These are phyloP conservation scores for Magnaporthiopsis rhizophila DNA, from an alignment of 2,329 filamentous ascomycete species.

Conservation along the genomic window DNA sequence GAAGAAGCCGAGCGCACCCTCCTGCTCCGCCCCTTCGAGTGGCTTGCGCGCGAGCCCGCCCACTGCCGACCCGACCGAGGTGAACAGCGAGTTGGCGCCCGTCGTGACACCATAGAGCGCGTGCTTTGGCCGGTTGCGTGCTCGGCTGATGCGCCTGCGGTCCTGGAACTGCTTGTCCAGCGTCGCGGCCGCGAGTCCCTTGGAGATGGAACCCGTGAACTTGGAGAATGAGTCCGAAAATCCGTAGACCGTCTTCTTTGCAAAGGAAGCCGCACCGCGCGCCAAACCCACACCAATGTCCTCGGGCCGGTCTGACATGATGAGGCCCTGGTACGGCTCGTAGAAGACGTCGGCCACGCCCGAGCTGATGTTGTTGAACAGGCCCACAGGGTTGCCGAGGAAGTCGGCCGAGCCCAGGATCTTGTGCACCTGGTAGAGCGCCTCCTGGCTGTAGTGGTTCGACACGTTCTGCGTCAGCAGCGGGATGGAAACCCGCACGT, in stretches of 20 bases:
- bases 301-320: slow-evolving; percentile 91
- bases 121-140: slow-evolving; percentile 92
- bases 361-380: slow-evolving; percentile 98
- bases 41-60: slow-evolving; percentile 90
- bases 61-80: slow-evolving; percentile 85
- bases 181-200: slow-evolving; percentile 89
- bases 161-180: slow-evolving; percentile 99
- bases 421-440: slow-evolving; percentile 91
- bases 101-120: slow-evolving; percentile 93
- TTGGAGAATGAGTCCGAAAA: slow-evolving; percentile 97
- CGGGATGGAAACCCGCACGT: slow-evolving; percentile 81
- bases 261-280: slow-evolving; percentile 91
- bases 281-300: slow-evolving; percentile 93
- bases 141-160: slow-evolving; percentile 83
- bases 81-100: slow-evolving; percentile 90
- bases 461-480: slow-evolving; percentile 80
- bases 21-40: slow-evolving; percentile 89
- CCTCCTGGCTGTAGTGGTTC: slow-evolving; percentile 95
- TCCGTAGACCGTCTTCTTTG: slow-evolving; percentile 97
- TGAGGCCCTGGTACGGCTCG: slow-evolving; percentile 92
- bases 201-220: slow-evolving; percentile 93
- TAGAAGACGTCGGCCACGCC: slow-evolving; percentile 98
- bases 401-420: slow-evolving; percentile 96
- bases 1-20: slow-evolving; percentile 88
- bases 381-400: slow-evolving; percentile 89